phyloP scores from a whole-genome alignment of 176 grass and related monocot species.

The Oryza brachyantha region DNA sequence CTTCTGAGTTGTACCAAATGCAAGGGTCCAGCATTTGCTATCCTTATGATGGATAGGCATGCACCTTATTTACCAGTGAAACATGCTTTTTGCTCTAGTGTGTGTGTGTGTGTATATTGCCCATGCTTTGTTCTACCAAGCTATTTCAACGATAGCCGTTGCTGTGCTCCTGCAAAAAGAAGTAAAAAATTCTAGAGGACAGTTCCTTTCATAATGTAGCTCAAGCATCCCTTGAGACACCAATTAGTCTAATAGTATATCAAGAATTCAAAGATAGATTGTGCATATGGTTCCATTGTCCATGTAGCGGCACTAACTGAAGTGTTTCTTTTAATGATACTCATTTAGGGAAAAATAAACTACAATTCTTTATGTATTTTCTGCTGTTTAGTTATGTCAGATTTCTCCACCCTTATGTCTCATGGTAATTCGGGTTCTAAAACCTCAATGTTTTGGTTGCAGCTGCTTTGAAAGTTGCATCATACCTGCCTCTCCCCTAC shows the following conservation, averaged over 20 bases:
- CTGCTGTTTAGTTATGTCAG: not conserved
- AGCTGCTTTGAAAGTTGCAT: constrained; percentile 82
- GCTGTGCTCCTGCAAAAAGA: not conserved
- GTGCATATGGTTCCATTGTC: not conserved
- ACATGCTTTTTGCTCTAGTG: not conserved
- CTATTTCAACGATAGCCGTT: not conserved
- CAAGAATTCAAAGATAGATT: not conserved
- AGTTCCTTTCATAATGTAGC: not conserved
- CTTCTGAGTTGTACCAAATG: not conserved
- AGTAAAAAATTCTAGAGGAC: not conserved
- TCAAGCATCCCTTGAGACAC: not conserved
- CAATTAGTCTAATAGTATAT: not conserved
- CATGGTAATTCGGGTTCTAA: not conserved
- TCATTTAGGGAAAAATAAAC: not conserved
- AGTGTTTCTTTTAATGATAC: not conserved
- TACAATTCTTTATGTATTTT: not conserved
- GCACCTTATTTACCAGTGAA: not conserved
- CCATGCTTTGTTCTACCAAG: not conserved
- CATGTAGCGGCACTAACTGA: not conserved
- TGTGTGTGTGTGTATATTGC: no score
- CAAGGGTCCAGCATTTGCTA: not conserved
- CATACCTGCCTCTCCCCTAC: constrained; percentile 92
- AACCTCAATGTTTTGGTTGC: constrained; percentile 6
- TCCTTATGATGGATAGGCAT: not conserved
- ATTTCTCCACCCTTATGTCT: not conserved